A percentile compares a stretch with the other conserved stretches of the same genome.
phyloP scores from a whole-genome alignment of 257 asterid genomes.

The Petrea volubilis region DNA sequence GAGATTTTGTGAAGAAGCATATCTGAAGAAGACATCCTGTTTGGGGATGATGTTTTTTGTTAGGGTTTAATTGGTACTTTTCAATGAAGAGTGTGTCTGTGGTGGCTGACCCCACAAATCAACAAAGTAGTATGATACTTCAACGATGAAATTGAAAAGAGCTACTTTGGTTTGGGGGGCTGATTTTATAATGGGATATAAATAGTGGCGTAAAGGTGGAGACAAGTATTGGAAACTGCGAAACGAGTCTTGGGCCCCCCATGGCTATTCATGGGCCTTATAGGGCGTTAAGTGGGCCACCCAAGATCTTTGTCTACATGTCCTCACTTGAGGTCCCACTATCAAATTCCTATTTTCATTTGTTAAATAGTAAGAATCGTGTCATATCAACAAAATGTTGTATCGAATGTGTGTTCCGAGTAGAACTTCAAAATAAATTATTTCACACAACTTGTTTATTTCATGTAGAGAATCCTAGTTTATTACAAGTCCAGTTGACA shows the following conservation, averaged over 20 bases:
- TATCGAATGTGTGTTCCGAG: no score
- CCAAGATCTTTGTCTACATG: conserved; percentile 10
- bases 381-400: no score
- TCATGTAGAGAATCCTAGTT: no score
- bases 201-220: not conserved
- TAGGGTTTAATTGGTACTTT: conserved; percentile 37
- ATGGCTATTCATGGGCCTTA: conserved; percentile 6
- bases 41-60: conserved; percentile 11
- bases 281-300: conserved; percentile 19
- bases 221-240: conserved; percentile 16
- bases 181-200: not conserved
- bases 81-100: not conserved
- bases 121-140: no score
- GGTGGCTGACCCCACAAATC: conserved; percentile 26
- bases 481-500: no score
- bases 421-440: no score
- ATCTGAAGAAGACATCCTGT: conserved; percentile 35
- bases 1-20: conserved; percentile 26
- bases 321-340: not conserved
- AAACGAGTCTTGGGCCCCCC: conserved; percentile 24
- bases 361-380: no score
- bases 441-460: no score
- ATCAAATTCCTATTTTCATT: no score
- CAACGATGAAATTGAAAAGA: not conserved
- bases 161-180: no score